Conservation (phyloP, 179 eudicot species). For the Silene coronaria region DNA sequence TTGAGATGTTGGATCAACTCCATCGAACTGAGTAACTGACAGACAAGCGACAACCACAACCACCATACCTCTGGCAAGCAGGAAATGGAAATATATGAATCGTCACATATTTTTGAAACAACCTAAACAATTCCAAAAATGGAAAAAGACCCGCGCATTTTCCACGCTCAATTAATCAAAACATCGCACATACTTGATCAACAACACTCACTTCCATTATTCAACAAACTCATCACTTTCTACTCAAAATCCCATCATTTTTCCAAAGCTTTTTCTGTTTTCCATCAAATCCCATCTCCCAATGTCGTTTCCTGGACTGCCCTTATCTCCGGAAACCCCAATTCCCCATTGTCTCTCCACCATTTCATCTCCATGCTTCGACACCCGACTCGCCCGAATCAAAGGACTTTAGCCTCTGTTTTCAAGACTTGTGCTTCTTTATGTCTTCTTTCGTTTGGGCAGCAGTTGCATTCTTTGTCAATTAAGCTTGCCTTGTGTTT, state of each 20-base stretch:
- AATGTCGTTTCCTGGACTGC: conserved; percentile 68
- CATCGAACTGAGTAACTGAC: no score
- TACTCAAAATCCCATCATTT: conserved; percentile 46
- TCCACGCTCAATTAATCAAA: conserved; percentile 45
- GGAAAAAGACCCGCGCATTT: conserved; percentile 28
- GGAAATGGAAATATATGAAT: no score
- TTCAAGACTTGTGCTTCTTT: conserved; percentile 45
- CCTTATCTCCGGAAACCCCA: conserved; percentile 54
- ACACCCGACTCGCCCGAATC: conserved; percentile 47
- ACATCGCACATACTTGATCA: conserved; percentile 11
- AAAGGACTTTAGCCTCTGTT: conserved; percentile 42
- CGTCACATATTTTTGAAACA: no score
- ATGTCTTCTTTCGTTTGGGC: conserved; percentile 26
- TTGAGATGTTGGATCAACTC: no score
- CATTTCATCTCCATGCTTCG: conserved; percentile 64
- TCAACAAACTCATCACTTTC: conserved; percentile 46
- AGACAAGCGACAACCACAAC: no score
- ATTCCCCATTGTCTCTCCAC: conserved; percentile 34
- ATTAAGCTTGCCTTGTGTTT: conserved; percentile 28
- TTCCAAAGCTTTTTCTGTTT: conserved; percentile 32
- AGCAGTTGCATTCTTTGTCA: conserved; percentile 38
- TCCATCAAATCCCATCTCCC: conserved; percentile 49
- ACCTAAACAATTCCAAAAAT: neutral
- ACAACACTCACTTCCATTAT: conserved; percentile 18
- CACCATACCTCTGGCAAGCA: no score